Conservation (phyloP, 2,329 filamentous ascomycete species). For the Amphichorda felina region DNA sequence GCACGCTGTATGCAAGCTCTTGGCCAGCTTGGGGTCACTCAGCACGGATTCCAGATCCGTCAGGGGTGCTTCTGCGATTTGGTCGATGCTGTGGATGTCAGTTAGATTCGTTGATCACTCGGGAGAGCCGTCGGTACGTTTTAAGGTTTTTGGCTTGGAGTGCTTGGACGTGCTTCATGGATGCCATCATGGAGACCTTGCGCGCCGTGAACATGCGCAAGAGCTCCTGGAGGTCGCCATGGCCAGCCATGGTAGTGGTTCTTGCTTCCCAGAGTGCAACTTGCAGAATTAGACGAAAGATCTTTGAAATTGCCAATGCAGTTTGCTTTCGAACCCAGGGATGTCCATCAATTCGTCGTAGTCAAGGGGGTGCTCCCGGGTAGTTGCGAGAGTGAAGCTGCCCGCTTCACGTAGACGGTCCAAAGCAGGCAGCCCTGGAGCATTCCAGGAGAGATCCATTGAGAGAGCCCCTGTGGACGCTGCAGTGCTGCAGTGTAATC, state of each 20-base stretch:
- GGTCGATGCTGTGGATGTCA: slow-evolving; percentile 32
- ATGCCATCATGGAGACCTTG: slow-evolving; percentile 46
- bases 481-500: too few relatives aligned
- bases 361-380: too few relatives aligned
- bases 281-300: background rate
- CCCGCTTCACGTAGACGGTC: too few relatives aligned
- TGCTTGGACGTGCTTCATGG: slow-evolving; percentile 45
- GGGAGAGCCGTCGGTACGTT: slow-evolving; percentile 29
- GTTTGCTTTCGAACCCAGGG: background rate
- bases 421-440: too few relatives aligned
- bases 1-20: slow-evolving; percentile 39
- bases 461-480: too few relatives aligned
- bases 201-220: slow-evolving; percentile 47
- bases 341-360: too few relatives aligned
- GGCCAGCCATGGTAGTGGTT: slow-evolving; percentile 32
- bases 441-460: too few relatives aligned
- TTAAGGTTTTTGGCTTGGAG: slow-evolving; percentile 41
- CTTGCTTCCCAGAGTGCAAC: too few relatives aligned
- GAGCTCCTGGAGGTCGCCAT: slow-evolving; percentile 49
- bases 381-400: too few relatives aligned
- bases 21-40: slow-evolving; percentile 35
- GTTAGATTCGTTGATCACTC: background rate
- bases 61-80: slow-evolving; percentile 39
- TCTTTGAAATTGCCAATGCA: background rate
- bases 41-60: slow-evolving; percentile 32